phyloP scores from a whole-genome alignment of 106 monocot genomes.

The Dioscorea zingiberensis region DNA sequence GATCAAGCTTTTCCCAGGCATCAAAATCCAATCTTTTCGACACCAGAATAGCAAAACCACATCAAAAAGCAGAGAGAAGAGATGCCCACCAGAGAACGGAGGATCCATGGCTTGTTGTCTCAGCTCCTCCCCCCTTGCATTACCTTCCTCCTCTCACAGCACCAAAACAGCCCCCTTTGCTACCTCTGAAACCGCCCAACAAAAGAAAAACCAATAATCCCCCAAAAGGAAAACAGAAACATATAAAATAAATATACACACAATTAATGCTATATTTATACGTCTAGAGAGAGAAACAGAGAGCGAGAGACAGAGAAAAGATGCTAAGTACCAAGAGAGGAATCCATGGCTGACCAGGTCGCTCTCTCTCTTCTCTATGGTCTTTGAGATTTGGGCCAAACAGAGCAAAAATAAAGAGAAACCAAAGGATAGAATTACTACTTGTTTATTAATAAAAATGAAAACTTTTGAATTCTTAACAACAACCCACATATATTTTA shows the following conservation, averaged over 20 bases:
- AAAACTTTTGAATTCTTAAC: too few species aligned
- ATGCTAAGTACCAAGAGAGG: background rate
- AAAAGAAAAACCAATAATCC: background rate
- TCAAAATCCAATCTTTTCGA: background rate
- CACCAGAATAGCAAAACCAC: background rate
- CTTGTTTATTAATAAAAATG: too few species aligned
- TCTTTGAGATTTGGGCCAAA: background rate
- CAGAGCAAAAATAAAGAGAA: background rate
- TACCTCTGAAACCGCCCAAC: background rate
- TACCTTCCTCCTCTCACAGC: background rate
- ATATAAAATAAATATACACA: background rate
- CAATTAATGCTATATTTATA: background rate
- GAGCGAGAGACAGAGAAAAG: background rate
- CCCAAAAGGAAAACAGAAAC: background rate
- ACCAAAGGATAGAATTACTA: too few species aligned
- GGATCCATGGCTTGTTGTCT: slow-evolving; percentile 18
- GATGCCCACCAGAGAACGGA: slow-evolving; percentile 16
- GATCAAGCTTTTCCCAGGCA: slow-evolving; percentile 7
- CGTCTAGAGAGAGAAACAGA: background rate
- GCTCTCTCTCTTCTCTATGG: background rate
- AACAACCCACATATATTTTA: too few species aligned
- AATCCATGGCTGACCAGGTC: slow-evolving; percentile 4
- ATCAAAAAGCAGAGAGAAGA: background rate
- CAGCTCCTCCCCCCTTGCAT: slow-evolving; percentile 4
- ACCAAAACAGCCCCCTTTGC: background rate